These are phyloP conservation scores for Knufia fluminis DNA, from an alignment of 2,329 filamentous ascomycete species.

Conservation along the genomic window DNA sequence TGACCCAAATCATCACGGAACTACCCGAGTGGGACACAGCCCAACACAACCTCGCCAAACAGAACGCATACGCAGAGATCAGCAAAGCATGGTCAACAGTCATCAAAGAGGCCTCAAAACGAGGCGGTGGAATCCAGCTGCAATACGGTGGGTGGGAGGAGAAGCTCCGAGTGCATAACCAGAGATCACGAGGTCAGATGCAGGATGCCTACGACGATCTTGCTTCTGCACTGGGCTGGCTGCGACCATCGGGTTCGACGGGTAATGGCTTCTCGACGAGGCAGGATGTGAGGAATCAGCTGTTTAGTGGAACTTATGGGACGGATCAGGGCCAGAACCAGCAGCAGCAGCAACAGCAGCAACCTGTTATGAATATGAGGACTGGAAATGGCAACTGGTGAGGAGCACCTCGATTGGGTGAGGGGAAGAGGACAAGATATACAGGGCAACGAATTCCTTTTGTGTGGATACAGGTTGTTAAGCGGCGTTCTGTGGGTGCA, in stretches of 20 bases:
- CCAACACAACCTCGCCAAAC: constrained; percentile 83
- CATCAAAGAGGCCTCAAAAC: constrained; percentile 81
- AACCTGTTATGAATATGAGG: constrained; percentile 6
- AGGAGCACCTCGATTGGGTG: neutral
- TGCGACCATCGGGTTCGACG: constrained; percentile 41
- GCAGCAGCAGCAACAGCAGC: neutral
- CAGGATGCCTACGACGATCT: constrained; percentile 71
- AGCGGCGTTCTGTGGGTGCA: too few relatives aligned
- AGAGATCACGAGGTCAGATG: constrained; percentile 73
- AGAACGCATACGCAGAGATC: constrained; percentile 93
- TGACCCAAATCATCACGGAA: constrained; percentile 79
- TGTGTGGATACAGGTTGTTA: too few relatives aligned
- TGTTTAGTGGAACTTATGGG: constrained; percentile 49
- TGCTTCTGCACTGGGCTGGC: constrained; percentile 67
- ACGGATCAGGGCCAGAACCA: constrained; percentile 24
- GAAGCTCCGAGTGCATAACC: constrained; percentile 75
- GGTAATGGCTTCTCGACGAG: constrained; percentile 30
- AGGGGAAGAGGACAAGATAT: too few relatives aligned
- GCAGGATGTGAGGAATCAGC: constrained; percentile 44
- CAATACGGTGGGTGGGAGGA: constrained; percentile 91
- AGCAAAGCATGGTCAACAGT: constrained; percentile 87
- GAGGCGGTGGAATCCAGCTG: constrained; percentile 79
- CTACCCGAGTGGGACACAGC: constrained; percentile 86
- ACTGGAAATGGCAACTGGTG: constrained; percentile 4
- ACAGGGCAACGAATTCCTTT: too few relatives aligned